phyloP scores from a whole-genome alignment of 805 yeast species.

The Sugiyamaella mastotermitis region DNA sequence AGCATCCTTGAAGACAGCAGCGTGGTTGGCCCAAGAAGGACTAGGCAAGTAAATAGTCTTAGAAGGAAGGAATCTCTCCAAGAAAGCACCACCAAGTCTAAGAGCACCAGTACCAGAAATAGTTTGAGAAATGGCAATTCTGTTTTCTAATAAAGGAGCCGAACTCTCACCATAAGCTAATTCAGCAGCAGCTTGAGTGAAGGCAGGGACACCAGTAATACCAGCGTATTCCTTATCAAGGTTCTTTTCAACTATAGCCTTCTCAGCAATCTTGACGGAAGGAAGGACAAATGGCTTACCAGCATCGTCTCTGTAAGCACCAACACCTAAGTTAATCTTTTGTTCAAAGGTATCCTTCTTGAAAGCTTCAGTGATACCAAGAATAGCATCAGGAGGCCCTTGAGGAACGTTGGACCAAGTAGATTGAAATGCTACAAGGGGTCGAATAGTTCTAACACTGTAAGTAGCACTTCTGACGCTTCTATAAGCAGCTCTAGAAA shows the following conservation, averaged over 20 bases:
- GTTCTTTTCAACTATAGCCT: constrained; percentile 40
- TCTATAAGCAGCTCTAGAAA: background rate
- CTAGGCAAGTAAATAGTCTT: constrained; percentile 63
- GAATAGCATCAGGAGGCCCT: constrained; percentile 84
- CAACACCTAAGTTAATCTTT: constrained; percentile 63
- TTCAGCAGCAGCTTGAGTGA: constrained; percentile 58
- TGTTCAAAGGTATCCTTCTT: constrained; percentile 48
- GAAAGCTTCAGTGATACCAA: constrained; percentile 67
- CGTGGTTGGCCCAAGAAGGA: constrained; percentile 95
- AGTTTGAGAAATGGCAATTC: constrained; percentile 82
- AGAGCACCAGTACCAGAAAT: constrained; percentile 94
- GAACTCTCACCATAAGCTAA: constrained; percentile 67
- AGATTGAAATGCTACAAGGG: constrained; percentile 14
- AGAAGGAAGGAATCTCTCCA: constrained; percentile 52
- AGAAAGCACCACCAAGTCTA: constrained; percentile 75
- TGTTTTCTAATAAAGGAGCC: constrained; percentile 48
- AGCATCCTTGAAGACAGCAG: constrained; percentile 67
- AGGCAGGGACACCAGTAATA: constrained; percentile 70
- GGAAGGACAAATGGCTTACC: constrained; percentile 91
- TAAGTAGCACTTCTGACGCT: background rate
- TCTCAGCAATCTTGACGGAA: constrained; percentile 62
- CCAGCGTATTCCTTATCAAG: constrained; percentile 82
- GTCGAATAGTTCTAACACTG: background rate
- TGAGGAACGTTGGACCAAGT: constrained; percentile 38
- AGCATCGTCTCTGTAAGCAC: constrained; percentile 85